Conservation (phyloP, 148 eudicot species). For the Heliosperma pusillum region DNA sequence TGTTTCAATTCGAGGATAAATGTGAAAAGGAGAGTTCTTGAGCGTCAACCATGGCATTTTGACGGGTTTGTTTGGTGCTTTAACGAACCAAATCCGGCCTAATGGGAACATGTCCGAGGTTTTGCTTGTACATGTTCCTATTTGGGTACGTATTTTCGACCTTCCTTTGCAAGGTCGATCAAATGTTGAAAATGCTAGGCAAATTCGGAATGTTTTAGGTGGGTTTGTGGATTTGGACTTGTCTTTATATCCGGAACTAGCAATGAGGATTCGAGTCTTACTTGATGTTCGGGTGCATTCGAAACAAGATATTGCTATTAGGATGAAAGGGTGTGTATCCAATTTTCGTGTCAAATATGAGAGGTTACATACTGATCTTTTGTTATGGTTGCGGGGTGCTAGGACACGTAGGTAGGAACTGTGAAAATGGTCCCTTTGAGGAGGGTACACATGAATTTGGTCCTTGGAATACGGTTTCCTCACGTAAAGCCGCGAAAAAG, state of each 20-base stretch:
- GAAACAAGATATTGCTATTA: neutral
- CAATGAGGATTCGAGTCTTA: slow-evolving; percentile 1
- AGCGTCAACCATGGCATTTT: slow-evolving; percentile 4
- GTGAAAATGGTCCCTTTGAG: slow-evolving; percentile 2
- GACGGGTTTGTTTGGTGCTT: neutral
- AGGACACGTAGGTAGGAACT: neutral
- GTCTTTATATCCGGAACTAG: neutral
- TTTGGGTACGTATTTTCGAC: neutral
- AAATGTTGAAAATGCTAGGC: neutral
- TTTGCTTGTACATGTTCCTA: neutral
- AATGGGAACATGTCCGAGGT: neutral
- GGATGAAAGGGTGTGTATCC: neutral
- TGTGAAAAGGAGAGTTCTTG: neutral
- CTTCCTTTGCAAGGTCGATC: neutral
- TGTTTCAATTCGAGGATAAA: neutral
- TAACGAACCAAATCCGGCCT: neutral
- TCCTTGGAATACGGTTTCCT: neutral
- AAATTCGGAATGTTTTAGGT: neutral
- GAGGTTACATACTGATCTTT: neutral
- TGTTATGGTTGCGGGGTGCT: neutral
- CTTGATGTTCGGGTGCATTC: neutral
- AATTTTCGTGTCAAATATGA: neutral
- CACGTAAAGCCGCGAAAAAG: neutral
- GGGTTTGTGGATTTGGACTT: neutral
- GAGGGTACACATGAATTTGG: neutral